Evolutionary conservation across 306 rosid species (phyloP).

Genomic region (Phaseolus lunatus): DNA sequence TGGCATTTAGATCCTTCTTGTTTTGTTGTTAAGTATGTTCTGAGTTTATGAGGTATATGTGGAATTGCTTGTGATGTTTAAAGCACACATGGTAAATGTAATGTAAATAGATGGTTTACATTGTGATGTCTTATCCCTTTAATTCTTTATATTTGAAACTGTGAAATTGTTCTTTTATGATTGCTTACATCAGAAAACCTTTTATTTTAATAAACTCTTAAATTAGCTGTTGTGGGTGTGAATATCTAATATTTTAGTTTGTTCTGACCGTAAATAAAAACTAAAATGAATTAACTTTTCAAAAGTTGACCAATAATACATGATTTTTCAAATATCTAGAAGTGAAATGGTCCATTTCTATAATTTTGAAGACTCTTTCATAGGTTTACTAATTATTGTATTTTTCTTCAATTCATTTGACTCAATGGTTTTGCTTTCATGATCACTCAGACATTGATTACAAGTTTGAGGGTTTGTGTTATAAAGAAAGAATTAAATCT

Average conservation of each 20-base stretch:
- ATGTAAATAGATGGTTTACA: constrained; percentile 27
- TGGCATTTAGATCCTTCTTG: constrained; percentile 29
- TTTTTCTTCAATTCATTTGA: not conserved
- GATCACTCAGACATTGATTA: not conserved
- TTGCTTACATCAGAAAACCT: not conserved
- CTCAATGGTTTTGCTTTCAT: too few species aligned
- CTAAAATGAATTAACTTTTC: not conserved
- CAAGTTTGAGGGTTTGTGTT: not conserved
- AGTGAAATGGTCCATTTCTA: not conserved
- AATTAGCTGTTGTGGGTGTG: not conserved
- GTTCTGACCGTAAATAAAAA: not conserved
- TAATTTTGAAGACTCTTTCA: not conserved
- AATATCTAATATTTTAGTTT: not conserved
- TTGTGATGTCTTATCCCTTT: not conserved
- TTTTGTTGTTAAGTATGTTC: not conserved
- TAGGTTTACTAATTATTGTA: not conserved
- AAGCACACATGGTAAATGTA: not conserved
- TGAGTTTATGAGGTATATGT: constrained; percentile 37
- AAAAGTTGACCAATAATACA: not conserved
- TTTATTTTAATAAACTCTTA: not conserved
- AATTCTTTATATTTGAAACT: constrained; percentile 13
- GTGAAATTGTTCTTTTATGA: not conserved
- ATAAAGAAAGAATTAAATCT: not conserved
- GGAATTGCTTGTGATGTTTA: constrained; percentile 19
- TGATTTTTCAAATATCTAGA: not conserved